Base-by-base conservation (phyloP, 2,329 filamentous ascomycete genomes). In the Dryadomyces quercus-mongolicae region DNA sequence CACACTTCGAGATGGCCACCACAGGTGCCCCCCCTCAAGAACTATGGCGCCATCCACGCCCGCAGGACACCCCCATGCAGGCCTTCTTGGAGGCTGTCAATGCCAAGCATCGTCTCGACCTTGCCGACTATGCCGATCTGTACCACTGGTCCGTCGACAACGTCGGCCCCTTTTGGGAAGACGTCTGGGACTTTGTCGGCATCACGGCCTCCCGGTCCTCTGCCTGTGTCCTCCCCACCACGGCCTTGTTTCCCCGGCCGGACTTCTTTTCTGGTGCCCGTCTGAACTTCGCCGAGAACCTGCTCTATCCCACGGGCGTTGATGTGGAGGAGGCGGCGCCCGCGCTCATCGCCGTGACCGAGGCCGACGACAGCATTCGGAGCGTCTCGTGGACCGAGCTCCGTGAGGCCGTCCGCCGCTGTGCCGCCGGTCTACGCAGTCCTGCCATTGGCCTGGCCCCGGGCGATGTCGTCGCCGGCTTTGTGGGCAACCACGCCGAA, bases 221-320 rank as follows among this genome's bases (percentile, higher is more conserved):
- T 65, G 70, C 75, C 84, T 85, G 88, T 45, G 72, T 95, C 18
- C 80, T 86, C 22, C 66, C 77, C 44, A 69, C 80, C 54, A 77
- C 82, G 6, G 74, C 80, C 49, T 86, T 97, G 77, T 97, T 90
- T 63, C 92, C 92, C 22, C 83, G 89, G 22, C 91, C 92, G 8
- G 74, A 83, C 56, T 97, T 95, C 74, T 97, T 96, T 67, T 68
- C 81, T 55, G 85, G 84, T 10, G 80, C 87, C 15, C 82, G 75
- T 55, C 75, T 97, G 60, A 98, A 97, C 68, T 97, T 96, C 66
- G 91, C 92, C 25, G 88, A 97, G 71, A 98, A 98, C 67, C 75
- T 97, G 53, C 81, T 98, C 3, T 96, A 85, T 66, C 92, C 92
- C 9, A 48, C 60, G 3, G 54, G 52, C 3, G 74, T 74, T 51